These are phyloP conservation scores for Lentinula sp. DNA, from an alignment of 768 basidiomycete species.

Conservation along the genomic window DNA sequence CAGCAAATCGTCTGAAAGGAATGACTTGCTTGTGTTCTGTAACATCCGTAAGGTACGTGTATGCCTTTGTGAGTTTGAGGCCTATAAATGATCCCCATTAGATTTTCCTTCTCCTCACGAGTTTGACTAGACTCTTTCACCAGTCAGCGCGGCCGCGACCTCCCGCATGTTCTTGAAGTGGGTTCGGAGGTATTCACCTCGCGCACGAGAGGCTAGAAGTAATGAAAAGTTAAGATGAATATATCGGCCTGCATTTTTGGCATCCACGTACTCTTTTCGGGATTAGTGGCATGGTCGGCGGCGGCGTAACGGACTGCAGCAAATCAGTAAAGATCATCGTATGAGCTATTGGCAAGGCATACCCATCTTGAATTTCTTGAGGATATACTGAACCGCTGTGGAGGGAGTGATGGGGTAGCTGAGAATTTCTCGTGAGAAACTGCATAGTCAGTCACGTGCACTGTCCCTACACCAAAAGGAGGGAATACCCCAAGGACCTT, in stretches of 20 bases:
- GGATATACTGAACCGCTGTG: background rate
- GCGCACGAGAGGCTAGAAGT: slow-evolving; percentile 75
- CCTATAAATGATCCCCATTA: slow-evolving; percentile 37
- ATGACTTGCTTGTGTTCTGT: slow-evolving; percentile 88
- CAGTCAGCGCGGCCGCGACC: slow-evolving; percentile 90
- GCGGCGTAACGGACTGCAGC: slow-evolving; percentile 87
- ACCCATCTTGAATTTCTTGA: slow-evolving; percentile 44
- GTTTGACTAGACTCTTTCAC: slow-evolving; percentile 28
- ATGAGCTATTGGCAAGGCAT: slow-evolving; percentile 25
- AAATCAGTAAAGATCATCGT: slow-evolving; percentile 10
- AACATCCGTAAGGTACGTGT: slow-evolving; percentile 89
- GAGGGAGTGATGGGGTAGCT: background rate
- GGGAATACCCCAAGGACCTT: too few relatives aligned
- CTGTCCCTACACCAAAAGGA: background rate
- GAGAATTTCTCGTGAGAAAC: background rate
- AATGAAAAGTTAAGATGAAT: slow-evolving; percentile 6
- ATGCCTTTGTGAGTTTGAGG: slow-evolving; percentile 90
- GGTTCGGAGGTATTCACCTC: slow-evolving; percentile 96
- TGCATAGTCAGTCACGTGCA: background rate
- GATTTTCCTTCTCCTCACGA: background rate
- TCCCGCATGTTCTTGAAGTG: slow-evolving; percentile 99
- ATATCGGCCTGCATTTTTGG: slow-evolving; percentile 3
- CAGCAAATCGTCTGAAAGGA: slow-evolving; percentile 89
- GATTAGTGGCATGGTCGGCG: slow-evolving; percentile 81
- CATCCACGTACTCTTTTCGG: slow-evolving; percentile 81